These are phyloP conservation scores for Hymenoscyphus infarciens DNA, from an alignment of 2,329 filamentous ascomycete species.

Conservation along the genomic window DNA sequence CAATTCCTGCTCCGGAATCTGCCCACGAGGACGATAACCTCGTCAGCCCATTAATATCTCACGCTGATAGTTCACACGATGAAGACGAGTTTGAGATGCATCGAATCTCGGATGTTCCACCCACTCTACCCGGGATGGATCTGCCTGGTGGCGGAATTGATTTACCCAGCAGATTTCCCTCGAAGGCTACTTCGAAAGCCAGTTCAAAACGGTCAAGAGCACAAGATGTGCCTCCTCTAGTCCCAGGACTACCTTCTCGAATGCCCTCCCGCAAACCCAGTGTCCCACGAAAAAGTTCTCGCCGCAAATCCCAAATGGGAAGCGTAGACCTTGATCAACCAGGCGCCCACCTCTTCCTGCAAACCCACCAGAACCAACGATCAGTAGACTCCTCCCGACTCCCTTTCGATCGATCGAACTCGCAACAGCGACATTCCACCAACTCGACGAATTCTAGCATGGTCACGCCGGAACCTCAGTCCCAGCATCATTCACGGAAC, in stretches of 20 bases:
- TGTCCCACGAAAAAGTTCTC: conserved; percentile 72
- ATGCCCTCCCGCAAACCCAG: conserved; percentile 33
- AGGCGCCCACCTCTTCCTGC: conserved; percentile 12
- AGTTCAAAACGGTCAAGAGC: conserved; percentile 18
- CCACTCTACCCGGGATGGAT: conserved; percentile 59
- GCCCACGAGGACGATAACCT: conserved; percentile 27
- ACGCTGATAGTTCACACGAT: conserved; percentile 46
- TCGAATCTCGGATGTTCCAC: conserved; percentile 48
- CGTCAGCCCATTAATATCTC: conserved; percentile 32
- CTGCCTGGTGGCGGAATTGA: conserved; percentile 33
- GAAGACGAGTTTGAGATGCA: conserved; percentile 42
- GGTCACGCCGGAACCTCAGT: conserved; percentile 43
- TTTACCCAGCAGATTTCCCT: conserved; percentile 60
- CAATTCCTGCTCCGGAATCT: conserved; percentile 17
- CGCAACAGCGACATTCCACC: conserved; percentile 48
- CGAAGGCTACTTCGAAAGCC: conserved; percentile 48
- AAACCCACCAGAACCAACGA: conserved; percentile 19
- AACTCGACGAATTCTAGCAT: conserved; percentile 50
- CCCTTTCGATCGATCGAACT: conserved; percentile 56
- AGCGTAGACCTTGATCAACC: conserved; percentile 25
- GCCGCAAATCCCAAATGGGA: conserved; percentile 42
- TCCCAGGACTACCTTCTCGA: conserved; percentile 39
- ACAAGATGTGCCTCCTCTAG: conserved; percentile 28
- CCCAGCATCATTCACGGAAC: conserved; percentile 41
- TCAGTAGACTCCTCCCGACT: conserved; percentile 39